Evolutionary conservation across 2,329 filamentous ascomycete genomes (phyloP).

Genomic region (Hirsutella rhossiliensis): DNA sequence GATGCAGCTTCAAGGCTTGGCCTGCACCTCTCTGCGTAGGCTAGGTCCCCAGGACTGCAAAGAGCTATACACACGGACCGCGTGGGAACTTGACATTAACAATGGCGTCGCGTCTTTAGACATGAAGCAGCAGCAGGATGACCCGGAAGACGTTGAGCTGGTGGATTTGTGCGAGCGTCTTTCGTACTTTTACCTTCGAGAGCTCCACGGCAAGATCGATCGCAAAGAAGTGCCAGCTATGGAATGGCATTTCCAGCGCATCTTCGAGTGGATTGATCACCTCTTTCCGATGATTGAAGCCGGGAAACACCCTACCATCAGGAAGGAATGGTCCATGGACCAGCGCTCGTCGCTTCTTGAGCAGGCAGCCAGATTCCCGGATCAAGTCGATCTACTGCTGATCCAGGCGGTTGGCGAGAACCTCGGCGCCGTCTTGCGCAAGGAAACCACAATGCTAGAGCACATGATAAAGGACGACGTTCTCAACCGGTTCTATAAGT

Average conservation of each 20-base stretch:
- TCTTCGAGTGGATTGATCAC: background rate
- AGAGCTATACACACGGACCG: too few relatives aligned
- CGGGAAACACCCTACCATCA: constrained; percentile 1
- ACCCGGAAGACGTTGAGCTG: background rate
- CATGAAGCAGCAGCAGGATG: background rate
- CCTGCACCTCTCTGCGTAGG: background rate
- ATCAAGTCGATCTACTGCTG: constrained; percentile 11
- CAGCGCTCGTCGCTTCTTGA: background rate
- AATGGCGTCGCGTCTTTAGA: too few relatives aligned
- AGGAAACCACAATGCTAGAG: constrained; percentile 11
- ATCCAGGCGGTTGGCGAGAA: too few relatives aligned
- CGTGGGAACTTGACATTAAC: too few relatives aligned
- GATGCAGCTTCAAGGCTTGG: constrained; percentile 1
- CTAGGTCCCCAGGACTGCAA: background rate
- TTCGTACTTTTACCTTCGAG: background rate
- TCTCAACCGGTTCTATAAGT: constrained; percentile 18
- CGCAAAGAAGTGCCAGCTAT: background rate
- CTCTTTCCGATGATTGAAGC: background rate
- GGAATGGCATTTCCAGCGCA: background rate
- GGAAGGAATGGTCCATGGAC: background rate
- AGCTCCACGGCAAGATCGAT: background rate
- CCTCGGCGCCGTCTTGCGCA: too few relatives aligned
- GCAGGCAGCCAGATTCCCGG: background rate
- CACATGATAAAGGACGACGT: constrained; percentile 18
- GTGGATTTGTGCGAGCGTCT: background rate